These are phyloP conservation scores for Neonectria neomacrospora DNA, from an alignment of 2,329 filamentous ascomycete species.

Conservation along the genomic window DNA sequence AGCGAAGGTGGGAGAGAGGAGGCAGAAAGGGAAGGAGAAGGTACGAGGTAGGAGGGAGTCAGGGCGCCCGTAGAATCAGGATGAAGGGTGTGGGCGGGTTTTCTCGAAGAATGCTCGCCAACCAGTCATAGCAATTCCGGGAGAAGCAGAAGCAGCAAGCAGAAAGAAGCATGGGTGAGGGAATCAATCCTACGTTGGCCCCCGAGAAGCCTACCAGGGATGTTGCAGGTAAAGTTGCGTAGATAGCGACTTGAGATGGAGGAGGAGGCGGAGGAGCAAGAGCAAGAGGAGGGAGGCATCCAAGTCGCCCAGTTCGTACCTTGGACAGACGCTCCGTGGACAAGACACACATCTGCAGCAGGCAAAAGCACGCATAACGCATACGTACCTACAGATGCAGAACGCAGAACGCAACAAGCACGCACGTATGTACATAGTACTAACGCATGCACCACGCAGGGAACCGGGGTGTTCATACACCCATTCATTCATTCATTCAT, in stretches of 20 bases:
- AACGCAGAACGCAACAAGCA: slow-evolving; percentile 10
- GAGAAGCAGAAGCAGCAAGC: neutral
- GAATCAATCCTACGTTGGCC: slow-evolving; percentile 24
- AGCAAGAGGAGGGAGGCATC: slow-evolving; percentile 18
- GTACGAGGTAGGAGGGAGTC: neutral
- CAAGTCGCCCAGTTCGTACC: neutral
- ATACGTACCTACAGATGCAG: neutral
- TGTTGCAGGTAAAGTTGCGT: slow-evolving; percentile 23
- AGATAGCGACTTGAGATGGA: slow-evolving; percentile 24
- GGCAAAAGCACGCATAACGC: slow-evolving; percentile 6
- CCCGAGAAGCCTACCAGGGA: slow-evolving; percentile 18
- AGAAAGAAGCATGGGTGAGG: slow-evolving; percentile 14
- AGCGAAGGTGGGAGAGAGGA: neutral
- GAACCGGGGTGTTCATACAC: slow-evolving; percentile 15
- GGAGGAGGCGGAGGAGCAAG: neutral
- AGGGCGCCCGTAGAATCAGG: neutral
- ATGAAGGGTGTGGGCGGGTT: slow-evolving; percentile 13
- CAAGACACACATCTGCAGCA: slow-evolving; percentile 1
- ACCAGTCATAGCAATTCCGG: neutral
- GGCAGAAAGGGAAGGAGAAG: neutral
- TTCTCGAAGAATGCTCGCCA: slow-evolving; percentile 8
- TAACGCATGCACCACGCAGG: slow-evolving; percentile 15
- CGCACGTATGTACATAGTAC: slow-evolving; percentile 1
- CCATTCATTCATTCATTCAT: neutral
- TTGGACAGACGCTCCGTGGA: neutral